A percentile compares a stretch with the other conserved stretches of the same genome.
phyloP scores from a whole-genome alignment of 768 basidiomycete species.

The Suillus clintonianus region DNA sequence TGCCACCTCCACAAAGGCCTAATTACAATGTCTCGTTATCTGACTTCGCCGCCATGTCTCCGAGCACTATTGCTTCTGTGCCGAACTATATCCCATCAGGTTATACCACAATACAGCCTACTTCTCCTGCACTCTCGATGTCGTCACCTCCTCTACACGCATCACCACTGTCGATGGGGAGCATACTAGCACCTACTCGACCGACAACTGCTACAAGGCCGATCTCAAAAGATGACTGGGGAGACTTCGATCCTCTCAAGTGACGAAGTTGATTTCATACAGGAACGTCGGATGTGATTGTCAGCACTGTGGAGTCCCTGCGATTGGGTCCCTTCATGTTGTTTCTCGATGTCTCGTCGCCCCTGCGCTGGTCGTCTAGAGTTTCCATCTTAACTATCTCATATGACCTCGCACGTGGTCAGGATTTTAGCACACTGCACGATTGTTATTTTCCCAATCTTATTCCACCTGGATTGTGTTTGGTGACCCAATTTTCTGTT shows the following conservation, averaged over 20 bases:
- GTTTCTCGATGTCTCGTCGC: neutral
- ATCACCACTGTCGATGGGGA: conserved; percentile 42
- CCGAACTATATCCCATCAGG: conserved; percentile 16
- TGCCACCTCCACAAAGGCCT: conserved; percentile 38
- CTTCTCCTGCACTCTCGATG: conserved; percentile 24
- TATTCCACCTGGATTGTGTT: neutral
- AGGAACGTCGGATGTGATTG: neutral
- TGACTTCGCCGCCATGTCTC: conserved; percentile 23
- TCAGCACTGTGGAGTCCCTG: neutral
- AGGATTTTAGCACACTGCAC: neutral
- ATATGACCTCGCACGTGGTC: neutral
- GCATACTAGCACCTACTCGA: conserved; percentile 58
- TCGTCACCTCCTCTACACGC: conserved; percentile 33
- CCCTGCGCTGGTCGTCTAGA: neutral
- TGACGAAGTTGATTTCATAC: conserved; percentile 12
- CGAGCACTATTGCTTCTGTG: conserved; percentile 13
- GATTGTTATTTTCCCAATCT: neutral
- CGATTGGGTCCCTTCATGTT: neutral
- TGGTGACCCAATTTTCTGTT: neutral
- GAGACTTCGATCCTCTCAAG: conserved; percentile 73
- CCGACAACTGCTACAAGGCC: conserved; percentile 42
- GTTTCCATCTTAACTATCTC: neutral
- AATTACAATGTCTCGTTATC: conserved; percentile 59
- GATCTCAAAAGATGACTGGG: conserved; percentile 69
- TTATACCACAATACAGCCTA: conserved; percentile 16